Evolutionary conservation across 164 flowering plant species (phyloP), one percentile per base, ranked within the genome.

Genomic region (Protea cynaroides): DNA sequence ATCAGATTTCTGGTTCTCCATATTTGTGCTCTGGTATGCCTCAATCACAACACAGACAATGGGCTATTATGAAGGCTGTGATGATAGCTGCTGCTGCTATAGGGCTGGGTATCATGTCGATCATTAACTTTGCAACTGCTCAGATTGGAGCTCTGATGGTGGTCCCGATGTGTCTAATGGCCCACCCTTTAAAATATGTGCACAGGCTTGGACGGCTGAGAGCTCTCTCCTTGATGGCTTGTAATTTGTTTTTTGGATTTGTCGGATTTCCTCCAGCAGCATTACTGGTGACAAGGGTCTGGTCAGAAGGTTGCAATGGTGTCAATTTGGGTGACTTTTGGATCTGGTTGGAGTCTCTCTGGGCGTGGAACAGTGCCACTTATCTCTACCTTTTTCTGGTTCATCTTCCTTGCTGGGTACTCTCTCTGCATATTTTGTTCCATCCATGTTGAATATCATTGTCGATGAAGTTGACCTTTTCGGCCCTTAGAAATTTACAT

Each of bases 331-430:
- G 87, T 25, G 89, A 88, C 23, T 86, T 87, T 76, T 91, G 97
- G 97, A 80, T 22, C 22, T 91, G 97, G 96, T 72, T 78, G 18
- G 96, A 88, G 72, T 80, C 92, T 47, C 87, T 94, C 37, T 89
- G 96, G 96, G 79, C 75, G 29, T 89, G 96, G 97, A 89, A 82
- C 64, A 87, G 99, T 76, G 99, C 97, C 13, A 91, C 96, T 59
- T 94, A 91, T 71, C 85, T 94, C 13, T 94, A 83, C 61, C 64
- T 90, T 36, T 72, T 79, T 64, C 70, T 88, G 79, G 85, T 85
- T 62, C 91, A 89, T 74, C 83, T 76, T 60, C 79, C 79, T 63
- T 76, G 74, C 53, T 76, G 79, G 79, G 66, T 70, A 23, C 49
- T 76, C 36, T 72, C 71, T 62, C 25, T 70, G 36, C 61, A 55